phyloP scores from a whole-genome alignment of 176 grass and related monocot species.

The Triticum dicoccoides region DNA sequence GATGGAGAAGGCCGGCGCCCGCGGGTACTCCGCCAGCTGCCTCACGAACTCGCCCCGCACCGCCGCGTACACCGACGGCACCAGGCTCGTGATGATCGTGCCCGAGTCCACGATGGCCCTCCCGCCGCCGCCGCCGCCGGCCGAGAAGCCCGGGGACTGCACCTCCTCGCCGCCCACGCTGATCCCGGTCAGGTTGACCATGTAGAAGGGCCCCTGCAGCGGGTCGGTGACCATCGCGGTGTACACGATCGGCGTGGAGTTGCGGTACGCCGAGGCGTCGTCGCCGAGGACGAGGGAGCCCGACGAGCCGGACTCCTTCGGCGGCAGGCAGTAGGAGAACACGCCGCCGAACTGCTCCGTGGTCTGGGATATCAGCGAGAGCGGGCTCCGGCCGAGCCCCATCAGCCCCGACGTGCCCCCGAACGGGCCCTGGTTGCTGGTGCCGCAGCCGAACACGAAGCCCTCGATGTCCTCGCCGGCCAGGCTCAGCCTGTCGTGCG shows the following conservation, averaged over 20 bases:
- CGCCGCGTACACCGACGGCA: conserved; percentile 65
- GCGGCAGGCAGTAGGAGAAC: conserved; percentile 86
- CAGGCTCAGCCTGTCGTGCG: conserved; percentile 53
- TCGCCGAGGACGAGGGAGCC: conserved; percentile 73
- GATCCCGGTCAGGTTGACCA: conserved; percentile 73
- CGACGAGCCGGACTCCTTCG: conserved; percentile 47
- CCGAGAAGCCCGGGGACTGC: conserved; percentile 36
- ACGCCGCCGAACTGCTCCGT: conserved; percentile 60
- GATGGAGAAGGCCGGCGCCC: conserved; percentile 59
- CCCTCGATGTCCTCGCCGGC: conserved; percentile 50
- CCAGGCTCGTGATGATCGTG: conserved; percentile 78
- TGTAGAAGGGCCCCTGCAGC: conserved; percentile 66
- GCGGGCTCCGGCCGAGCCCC: conserved; percentile 70
- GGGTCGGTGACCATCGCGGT: conserved; percentile 59
- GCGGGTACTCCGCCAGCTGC: conserved; percentile 55
- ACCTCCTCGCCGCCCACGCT: conserved; percentile 52
- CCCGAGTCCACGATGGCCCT: conserved; percentile 84
- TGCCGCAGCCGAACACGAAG: conserved; percentile 86
- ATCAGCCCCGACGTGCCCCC: conserved; percentile 74
- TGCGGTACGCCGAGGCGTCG: conserved; percentile 58
- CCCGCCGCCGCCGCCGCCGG: conserved; percentile 30
- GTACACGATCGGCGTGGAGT: conserved; percentile 65
- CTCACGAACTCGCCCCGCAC: conserved; percentile 58
- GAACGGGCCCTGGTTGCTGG: conserved; percentile 74
- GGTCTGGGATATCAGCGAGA: conserved; percentile 69